Base-by-base conservation (phyloP, 2,329 filamentous ascomycete species). In the Aspergillus vadensis region DNA sequence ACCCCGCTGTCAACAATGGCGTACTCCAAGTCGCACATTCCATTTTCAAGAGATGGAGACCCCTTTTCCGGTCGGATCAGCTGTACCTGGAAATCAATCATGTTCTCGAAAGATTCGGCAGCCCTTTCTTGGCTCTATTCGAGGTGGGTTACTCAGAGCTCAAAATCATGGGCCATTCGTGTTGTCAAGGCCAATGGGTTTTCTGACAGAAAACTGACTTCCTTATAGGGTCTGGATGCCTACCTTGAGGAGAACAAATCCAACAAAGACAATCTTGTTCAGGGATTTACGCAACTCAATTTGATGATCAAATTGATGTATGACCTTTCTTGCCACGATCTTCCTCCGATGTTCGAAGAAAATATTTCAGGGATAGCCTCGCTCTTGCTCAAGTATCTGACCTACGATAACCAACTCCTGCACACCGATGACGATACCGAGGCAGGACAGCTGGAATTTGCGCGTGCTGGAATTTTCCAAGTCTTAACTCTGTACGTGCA, bases 11-110 rank as follows among this genome's bases (percentile, higher is more conserved):
- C 75, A 99, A 98, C 78, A 91, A 93, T 70, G 96, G 95, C 67
- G 95, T 99, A 17, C 83, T 99, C 62, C 92, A 97, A 78, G 95
- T 99, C 48, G 96, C 96, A 68, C 95, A 99, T 79, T 98, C 95
- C 52, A 98, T 99, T 70, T 99, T 98, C 80, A 91, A 90, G 75
- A 85, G 95, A 76, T 99, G 95, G 95, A 86, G 95, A 66, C 96
- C 95, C 8, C 83, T 99, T 43, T 97, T 96, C 80, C 88, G 91
- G 63, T 97, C 93, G 47, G 92, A 99, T 77, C 92, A 91, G 54
- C 86, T 99, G 10, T 99, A 92, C 76, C 90, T 87, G 38, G 95
- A 99, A 79, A 96, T 99, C 81, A 95, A 97, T 77, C 95, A 99
- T 80, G 96, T 99, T 59, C 85, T 99, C 55, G 81, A 82, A 62